These are phyloP conservation scores for Cardiospermum halicacabum DNA, from an alignment of 345 rosid genomes.

Conservation along the genomic window DNA sequence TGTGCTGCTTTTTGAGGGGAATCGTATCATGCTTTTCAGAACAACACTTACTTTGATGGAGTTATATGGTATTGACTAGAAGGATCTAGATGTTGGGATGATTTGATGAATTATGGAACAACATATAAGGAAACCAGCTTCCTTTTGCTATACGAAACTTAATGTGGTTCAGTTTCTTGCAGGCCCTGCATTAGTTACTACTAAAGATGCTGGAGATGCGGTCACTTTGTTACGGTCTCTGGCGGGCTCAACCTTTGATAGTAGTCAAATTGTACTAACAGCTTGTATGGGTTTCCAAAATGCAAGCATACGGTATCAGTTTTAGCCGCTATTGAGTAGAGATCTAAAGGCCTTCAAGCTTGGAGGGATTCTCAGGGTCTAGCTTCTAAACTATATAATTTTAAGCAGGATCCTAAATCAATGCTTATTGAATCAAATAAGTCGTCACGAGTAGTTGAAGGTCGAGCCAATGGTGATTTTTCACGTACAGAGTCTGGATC, in stretches of 20 bases:
- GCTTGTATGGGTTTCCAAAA: conserved; percentile 99
- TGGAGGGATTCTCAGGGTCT: conserved; percentile 87
- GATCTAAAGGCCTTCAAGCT: conserved; percentile 91
- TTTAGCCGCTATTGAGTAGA: conserved; percentile 73
- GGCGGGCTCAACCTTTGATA: conserved; percentile 98
- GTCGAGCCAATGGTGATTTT: conserved; percentile 52
- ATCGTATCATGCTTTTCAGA: conserved; percentile 91
- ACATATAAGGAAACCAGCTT: conserved; percentile 8
- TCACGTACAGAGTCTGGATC: conserved; percentile 76
- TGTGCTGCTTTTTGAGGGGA: conserved; percentile 96
- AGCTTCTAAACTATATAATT: conserved; percentile 85
- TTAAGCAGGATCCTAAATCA: conserved; percentile 75
- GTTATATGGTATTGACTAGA: conserved; percentile 78
- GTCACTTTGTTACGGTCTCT: conserved; percentile 95
- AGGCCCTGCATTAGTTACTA: conserved; percentile 98
- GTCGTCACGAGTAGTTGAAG: conserved; percentile 19
- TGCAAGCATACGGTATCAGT: conserved; percentile 88
- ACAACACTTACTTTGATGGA: conserved; percentile 98
- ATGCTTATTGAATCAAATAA: conserved; percentile 52
- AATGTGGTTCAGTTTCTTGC: conserved; percentile 32
- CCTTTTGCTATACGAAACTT: conserved; percentile 28
- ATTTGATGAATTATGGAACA: conserved; percentile 12
- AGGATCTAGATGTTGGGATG: conserved; percentile 14
- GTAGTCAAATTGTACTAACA: conserved; percentile 97
- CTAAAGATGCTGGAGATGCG: conserved; percentile 99